Conservation (phyloP, 2,329 filamentous ascomycete genomes). For the Cladorrhinum sp. region DNA sequence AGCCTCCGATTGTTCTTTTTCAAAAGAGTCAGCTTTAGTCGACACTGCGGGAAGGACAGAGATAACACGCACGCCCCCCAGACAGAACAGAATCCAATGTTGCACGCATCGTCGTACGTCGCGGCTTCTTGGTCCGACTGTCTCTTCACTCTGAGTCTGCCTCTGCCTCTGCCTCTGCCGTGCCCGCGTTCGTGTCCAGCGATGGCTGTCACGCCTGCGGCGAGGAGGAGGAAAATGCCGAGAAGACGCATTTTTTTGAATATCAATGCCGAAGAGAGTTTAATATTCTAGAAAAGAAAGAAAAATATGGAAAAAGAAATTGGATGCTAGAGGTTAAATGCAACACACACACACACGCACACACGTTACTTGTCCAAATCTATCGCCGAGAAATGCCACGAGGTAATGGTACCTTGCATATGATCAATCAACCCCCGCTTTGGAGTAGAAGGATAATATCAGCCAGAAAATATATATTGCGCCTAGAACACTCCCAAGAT, state of each 20-base stretch:
- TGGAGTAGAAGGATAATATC: not conserved
- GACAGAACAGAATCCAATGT: slow-evolving; percentile 17
- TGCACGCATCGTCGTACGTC: slow-evolving; percentile 18
- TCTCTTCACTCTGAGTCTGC: not conserved
- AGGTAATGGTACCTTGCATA: not conserved
- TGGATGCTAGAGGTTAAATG: not conserved
- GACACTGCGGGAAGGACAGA: not conserved
- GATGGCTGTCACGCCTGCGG: not conserved
- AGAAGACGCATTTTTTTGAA: not conserved
- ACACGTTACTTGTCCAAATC: not conserved
- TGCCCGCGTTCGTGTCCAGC: not conserved
- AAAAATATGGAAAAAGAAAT: not conserved
- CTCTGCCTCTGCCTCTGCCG: not conserved
- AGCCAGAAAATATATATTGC: not conserved
- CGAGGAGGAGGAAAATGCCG: not conserved
- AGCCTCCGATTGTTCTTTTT: slow-evolving; percentile 15
- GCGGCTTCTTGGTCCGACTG: not conserved
- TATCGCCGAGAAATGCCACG: not conserved
- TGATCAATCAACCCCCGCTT: not conserved
- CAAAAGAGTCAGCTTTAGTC: too few species aligned
- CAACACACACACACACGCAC: too few species aligned
- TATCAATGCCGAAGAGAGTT: not conserved
- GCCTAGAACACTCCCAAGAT: not conserved
- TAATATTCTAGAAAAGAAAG: not conserved
- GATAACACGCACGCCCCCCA: slow-evolving; percentile 12